These are phyloP conservation scores for Teratosphaeria nubilosa DNA, from an alignment of 2,329 filamentous ascomycete genomes.

Conservation along the genomic window DNA sequence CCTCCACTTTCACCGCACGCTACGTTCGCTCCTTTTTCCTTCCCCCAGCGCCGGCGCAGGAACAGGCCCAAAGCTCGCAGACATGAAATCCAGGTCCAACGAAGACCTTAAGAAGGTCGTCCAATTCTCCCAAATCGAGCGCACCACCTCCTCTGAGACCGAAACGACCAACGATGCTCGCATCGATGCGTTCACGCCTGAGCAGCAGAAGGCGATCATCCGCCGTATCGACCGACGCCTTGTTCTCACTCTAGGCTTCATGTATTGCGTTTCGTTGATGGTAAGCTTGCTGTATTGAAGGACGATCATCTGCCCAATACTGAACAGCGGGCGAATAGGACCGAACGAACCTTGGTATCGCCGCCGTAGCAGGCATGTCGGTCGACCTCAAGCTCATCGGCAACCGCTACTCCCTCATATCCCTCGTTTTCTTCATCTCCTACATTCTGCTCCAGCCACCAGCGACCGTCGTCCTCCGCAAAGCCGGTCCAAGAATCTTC, in stretches of 20 bases:
- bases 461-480: conserved; percentile 58
- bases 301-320: background rate
- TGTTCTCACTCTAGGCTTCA: conserved; percentile 36
- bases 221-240: conserved; percentile 53
- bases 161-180: conserved; percentile 16
- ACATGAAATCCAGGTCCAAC: background rate
- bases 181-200: conserved; percentile 39
- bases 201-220: conserved; percentile 59
- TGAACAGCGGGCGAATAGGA: conserved; percentile 5
- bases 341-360: conserved; percentile 24
- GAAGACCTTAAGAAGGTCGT: background rate
- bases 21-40: background rate
- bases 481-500: conserved; percentile 62
- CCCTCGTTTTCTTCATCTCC: conserved; percentile 60
- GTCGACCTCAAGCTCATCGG: conserved; percentile 23
- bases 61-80: background rate
- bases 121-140: conserved; percentile 11
- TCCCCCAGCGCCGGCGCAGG: background rate
- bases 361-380: conserved; percentile 26
- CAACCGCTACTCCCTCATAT: conserved; percentile 20
- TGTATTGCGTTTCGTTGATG: conserved; percentile 27
- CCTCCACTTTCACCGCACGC: background rate
- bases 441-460: conserved; percentile 68
- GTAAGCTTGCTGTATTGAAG: conserved; percentile 3
- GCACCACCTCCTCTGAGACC: conserved; percentile 17